Evolutionary conservation across 352 stramenopile genomes (phyloP).

Genomic region (Phytophthora cactorum): DNA sequence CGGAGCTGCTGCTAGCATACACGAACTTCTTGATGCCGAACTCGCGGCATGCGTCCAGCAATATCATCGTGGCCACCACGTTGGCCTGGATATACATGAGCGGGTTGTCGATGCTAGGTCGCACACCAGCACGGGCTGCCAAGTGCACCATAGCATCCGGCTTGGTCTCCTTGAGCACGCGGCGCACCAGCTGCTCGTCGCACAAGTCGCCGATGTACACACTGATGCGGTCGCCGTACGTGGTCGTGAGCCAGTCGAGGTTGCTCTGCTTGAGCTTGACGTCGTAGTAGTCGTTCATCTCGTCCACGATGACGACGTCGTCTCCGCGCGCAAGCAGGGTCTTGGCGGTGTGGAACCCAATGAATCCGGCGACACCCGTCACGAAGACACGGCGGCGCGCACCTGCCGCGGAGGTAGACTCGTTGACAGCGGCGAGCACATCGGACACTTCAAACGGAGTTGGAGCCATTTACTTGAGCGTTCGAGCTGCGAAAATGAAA

Average conservation of each 20-base stretch:
- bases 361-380: constrained; percentile 97
- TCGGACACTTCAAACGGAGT: constrained; percentile 29
- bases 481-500: constrained; percentile 7
- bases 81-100: constrained; percentile 99
- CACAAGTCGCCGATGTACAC: constrained; percentile 95
- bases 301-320: constrained; percentile 96
- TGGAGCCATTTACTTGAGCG: constrained; percentile 11
- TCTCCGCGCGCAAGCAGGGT: constrained; percentile 87
- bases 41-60: constrained; percentile 93
- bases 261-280: constrained; percentile 97
- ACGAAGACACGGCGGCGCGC: constrained; percentile 60
- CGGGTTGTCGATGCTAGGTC: constrained; percentile 97
- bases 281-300: constrained; percentile 99
- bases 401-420: not conserved
- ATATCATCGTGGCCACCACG: constrained; percentile 92
- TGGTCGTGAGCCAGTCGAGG: constrained; percentile 81
- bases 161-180: constrained; percentile 90
- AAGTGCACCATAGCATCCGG: constrained; percentile 94
- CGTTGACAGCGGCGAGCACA: constrained; percentile 9
- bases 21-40: constrained; percentile 95
- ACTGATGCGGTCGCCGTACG: constrained; percentile 61
- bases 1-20: constrained; percentile 95
- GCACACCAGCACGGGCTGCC: constrained; percentile 95
- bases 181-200: constrained; percentile 90
- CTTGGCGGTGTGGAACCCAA: constrained; percentile 96